Evolutionary conservation across 2,329 filamentous ascomycete genomes (phyloP).

Genomic region (Zymoseptoria brevis): DNA sequence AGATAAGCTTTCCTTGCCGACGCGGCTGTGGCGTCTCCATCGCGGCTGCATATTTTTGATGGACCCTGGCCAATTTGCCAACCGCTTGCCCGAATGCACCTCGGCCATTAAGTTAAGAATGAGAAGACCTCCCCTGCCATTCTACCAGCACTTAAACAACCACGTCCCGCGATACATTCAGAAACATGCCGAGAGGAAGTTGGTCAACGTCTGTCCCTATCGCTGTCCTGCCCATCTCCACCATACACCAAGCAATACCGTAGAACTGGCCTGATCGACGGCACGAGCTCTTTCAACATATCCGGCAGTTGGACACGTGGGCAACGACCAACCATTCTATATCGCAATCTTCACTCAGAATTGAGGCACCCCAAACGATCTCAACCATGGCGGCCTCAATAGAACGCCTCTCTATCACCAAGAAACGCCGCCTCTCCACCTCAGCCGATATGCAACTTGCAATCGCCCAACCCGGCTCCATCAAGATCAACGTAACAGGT

Average conservation of each 20-base stretch:
- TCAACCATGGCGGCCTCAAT: conserved; percentile 3
- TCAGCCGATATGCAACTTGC: conserved; percentile 41
- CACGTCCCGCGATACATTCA: background rate
- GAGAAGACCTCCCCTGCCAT: background rate
- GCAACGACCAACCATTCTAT: background rate
- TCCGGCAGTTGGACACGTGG: background rate
- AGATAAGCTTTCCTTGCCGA: background rate
- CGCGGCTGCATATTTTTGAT: background rate
- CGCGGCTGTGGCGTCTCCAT: background rate
- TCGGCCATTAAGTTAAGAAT: background rate
- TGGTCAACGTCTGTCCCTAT: background rate
- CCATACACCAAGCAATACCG: background rate
- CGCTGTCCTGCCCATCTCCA: background rate
- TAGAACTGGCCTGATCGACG: background rate
- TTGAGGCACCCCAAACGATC: background rate
- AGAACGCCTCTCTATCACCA: background rate
- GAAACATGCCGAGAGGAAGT: background rate
- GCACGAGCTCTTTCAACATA: background rate
- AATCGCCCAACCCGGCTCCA: conserved; percentile 56
- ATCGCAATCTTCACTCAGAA: background rate
- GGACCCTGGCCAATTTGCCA: background rate
- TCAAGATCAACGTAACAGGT: conserved; percentile 93
- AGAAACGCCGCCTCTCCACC: conserved; percentile 25
- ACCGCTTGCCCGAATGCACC: background rate
- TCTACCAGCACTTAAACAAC: background rate